Percentiles rank a stretch among this genome's conserved stretches.
These are phyloP conservation scores for Solanum sitiens DNA, from an alignment of 257 asterid genomes.

Conservation along the genomic window DNA sequence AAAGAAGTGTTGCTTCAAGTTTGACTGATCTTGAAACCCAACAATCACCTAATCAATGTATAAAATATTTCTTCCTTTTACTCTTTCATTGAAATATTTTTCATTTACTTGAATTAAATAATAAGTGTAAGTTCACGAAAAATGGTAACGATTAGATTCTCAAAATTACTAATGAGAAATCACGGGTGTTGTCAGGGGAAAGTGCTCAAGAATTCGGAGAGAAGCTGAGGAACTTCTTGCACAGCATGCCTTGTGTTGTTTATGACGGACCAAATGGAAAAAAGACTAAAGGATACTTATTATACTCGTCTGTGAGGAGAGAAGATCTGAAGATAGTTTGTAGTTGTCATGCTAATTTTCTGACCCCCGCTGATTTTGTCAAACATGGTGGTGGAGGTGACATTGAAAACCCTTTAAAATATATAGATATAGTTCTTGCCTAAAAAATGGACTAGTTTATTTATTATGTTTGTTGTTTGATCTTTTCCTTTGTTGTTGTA, in stretches of 20 bases:
- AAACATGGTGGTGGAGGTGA: conserved; percentile 68
- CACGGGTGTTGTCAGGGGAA: neutral
- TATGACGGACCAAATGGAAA: conserved; percentile 34
- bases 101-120: no score
- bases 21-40: conserved; percentile 26
- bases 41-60: neutral
- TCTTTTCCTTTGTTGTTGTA: no score
- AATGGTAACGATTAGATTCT: neutral
- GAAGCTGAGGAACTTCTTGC: conserved; percentile 16
- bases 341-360: conserved; percentile 63
- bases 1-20: conserved; percentile 41
- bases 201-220: neutral
- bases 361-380: conserved; percentile 59
- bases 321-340: conserved; percentile 71
- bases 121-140: no score
- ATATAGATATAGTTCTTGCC: conserved; percentile 31
- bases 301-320: conserved; percentile 44
- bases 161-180: neutral
- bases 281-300: conserved; percentile 44
- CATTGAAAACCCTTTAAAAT: conserved; percentile 59
- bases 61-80: no score
- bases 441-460: no score
- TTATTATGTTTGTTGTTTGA: no score
- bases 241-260: conserved; percentile 45
- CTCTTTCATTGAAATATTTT: no score